Base-by-base conservation (phyloP, 129 eudicot genomes). In the Solidago caesia region DNA sequence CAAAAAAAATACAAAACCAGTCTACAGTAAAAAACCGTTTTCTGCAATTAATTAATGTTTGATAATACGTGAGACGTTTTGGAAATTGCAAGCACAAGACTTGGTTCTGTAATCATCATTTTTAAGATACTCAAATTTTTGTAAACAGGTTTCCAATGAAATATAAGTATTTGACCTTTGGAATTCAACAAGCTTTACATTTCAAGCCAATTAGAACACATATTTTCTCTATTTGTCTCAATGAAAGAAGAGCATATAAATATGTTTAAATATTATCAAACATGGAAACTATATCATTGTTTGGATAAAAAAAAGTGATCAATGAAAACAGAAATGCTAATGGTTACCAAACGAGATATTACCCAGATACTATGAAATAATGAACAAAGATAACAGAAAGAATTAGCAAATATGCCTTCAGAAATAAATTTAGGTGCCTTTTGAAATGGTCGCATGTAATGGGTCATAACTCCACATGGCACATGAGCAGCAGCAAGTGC, bases 401-500 rank as follows among this genome's bases (percentile, higher is more conserved):
- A 70, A 70, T n/a, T 44, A 21, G 77, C 8, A 67, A 16, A 45
- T 46, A 67, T 82, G 89, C 98, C 94, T 79, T 84, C 82, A 44
- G 93, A 86, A 52, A 95, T 61, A 80, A 95, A 73, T 72, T 92
- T 86, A 51, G 99, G 99, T 5, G 99, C 89, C 70, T 64, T 85
- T 67, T 84, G 87, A 42, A 84, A 49, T 25, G 97, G 99, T 15
- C 88, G 91, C 99, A 95, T 91, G 80, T 88, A 95, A 84, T 95
- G 99, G 16, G 92, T 89, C 73, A 95, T 78, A 70, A 91, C 70
- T 75, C 97, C 97, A 80, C 68, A 27, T 58, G 97, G 84, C 60
- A 95, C 87, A 10, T 89, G 90, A 80, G 94, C 96, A 80, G 90
- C 92, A 67, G 87, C 88, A 81, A 95, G 91, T 63, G 99, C 99